A percentile compares a stretch with the other conserved stretches of the same genome.
Conservation (phyloP, 805 yeast species). For the Saccharomycopsis synnaedendra region DNA sequence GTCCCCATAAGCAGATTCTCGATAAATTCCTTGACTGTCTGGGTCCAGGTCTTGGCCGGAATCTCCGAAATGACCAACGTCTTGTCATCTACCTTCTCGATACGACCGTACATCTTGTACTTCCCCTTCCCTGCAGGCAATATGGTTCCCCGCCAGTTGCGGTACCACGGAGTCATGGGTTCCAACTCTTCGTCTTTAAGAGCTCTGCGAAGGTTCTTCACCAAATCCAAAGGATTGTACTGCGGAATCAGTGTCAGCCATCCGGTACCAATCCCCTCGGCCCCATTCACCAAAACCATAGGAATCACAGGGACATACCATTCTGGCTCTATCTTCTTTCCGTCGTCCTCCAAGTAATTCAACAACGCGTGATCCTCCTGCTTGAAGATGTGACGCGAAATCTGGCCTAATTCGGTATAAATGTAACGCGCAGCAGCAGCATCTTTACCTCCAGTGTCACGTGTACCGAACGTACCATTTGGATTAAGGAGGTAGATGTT, state of each 20-base stretch:
- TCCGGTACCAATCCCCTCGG: slow-evolving; percentile 98
- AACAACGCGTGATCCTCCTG: slow-evolving; percentile 71
- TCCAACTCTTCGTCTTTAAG: slow-evolving; percentile 61
- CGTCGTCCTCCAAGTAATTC: slow-evolving; percentile 83
- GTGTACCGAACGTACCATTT: slow-evolving; percentile 91
- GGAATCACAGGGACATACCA: slow-evolving; percentile 94
- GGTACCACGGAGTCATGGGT: slow-evolving; percentile 85
- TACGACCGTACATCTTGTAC: slow-evolving; percentile 66
- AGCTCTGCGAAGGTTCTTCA: slow-evolving; percentile 57
- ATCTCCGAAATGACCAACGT: slow-evolving; percentile 85
- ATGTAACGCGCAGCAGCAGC: slow-evolving; percentile 98
- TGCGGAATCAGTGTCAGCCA: slow-evolving; percentile 94
- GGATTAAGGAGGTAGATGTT: slow-evolving; percentile 79
- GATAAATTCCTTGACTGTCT: slow-evolving; percentile 76
- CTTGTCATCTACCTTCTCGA: slow-evolving; percentile 69
- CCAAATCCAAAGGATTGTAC: slow-evolving; percentile 78
- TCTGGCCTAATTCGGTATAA: slow-evolving; percentile 67
- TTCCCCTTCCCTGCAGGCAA: slow-evolving; percentile 55
- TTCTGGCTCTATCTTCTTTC: slow-evolving; percentile 86
- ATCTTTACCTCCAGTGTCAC: slow-evolving; percentile 96
- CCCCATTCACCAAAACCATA: slow-evolving; percentile 88
- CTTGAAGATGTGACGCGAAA: slow-evolving; percentile 69
- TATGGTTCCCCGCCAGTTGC: slow-evolving; percentile 87
- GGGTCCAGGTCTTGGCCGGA: slow-evolving; percentile 90
- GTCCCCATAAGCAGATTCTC: slow-evolving; percentile 19